A percentile compares a stretch with the other conserved stretches of the same genome.
Conservation (phyloP, 2,329 filamentous ascomycete species). For the Ophiostoma montium region DNA sequence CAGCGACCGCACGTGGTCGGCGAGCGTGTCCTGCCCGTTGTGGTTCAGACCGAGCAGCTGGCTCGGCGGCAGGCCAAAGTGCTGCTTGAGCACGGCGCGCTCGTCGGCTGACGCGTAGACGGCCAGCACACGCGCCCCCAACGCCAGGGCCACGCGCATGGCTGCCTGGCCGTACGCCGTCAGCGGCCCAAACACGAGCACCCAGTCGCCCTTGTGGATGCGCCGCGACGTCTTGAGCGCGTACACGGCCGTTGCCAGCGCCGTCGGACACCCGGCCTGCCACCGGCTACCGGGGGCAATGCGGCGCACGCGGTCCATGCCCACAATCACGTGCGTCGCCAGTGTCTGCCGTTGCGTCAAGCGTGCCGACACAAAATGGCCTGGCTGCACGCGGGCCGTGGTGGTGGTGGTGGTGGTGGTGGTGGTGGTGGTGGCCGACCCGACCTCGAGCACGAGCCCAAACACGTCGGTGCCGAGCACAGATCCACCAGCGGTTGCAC, state of each 20-base stretch:
- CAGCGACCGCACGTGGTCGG: conserved; percentile 17
- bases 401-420: conserved; percentile 21
- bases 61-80: conserved; percentile 2
- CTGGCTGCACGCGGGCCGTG: conserved; percentile 17
- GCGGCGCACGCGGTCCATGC: conserved; percentile 22
- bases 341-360: conserved; percentile 24
- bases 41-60: not conserved
- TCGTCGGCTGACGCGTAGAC: conserved; percentile 26
- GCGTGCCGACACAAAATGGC: conserved; percentile 29
- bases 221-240: conserved; percentile 22
- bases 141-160: conserved; percentile 23
- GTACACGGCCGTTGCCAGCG: conserved; percentile 29
- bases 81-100: conserved; percentile 20
- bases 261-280: conserved; percentile 20
- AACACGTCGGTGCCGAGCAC: conserved; percentile 23
- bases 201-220: conserved; percentile 17
- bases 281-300: conserved; percentile 13
- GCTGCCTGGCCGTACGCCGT: conserved; percentile 30
- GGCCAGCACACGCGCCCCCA: conserved; percentile 22
- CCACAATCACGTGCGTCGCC: conserved; percentile 20
- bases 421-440: conserved; percentile 23
- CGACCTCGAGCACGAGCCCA: conserved; percentile 22
- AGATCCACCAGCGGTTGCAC: conserved; percentile 5
- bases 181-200: conserved; percentile 30
- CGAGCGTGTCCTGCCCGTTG: not conserved